Conservation (phyloP, 2,329 filamentous ascomycete genomes). For the Penicillium sp. region DNA sequence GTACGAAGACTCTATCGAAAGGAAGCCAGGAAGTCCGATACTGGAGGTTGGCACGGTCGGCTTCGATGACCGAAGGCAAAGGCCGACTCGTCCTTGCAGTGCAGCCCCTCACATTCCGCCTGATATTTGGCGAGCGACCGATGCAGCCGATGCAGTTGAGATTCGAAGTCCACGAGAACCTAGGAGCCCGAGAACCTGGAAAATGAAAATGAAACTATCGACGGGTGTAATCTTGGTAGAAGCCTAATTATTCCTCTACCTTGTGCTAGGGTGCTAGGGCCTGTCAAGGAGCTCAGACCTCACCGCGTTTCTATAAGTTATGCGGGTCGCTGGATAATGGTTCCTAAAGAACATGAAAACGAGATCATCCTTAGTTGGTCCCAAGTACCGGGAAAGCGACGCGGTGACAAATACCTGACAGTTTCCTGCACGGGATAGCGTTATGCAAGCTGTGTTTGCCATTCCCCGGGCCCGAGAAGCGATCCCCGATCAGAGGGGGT, state of each 20-base stretch:
- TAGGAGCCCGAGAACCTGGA: constrained; percentile 1
- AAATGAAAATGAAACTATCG: constrained; percentile 1
- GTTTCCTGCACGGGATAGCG: constrained; percentile 17
- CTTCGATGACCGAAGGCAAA: constrained; percentile 9
- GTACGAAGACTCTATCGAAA: background rate
- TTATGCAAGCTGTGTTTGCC: constrained; percentile 1
- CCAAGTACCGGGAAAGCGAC: constrained; percentile 15
- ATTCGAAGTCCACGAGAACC: background rate
- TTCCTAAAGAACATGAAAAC: background rate
- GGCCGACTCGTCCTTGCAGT: constrained; percentile 9
- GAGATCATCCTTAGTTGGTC: background rate
- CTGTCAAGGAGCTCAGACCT: background rate
- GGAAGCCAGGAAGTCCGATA: constrained; percentile 4
- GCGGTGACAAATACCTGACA: constrained; percentile 21
- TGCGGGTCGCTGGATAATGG: constrained; percentile 1
- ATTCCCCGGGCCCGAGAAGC: constrained; percentile 6
- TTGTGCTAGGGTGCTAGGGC: background rate
- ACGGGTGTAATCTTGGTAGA: background rate
- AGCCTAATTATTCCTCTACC: background rate
- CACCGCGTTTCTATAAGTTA: background rate
- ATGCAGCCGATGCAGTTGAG: constrained; percentile 7
- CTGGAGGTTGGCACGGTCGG: constrained; percentile 9
- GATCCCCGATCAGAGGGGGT: constrained; percentile 1
- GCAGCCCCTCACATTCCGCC: constrained; percentile 10
- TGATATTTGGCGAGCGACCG: constrained; percentile 4